These are phyloP conservation scores for Aspergillus viridinutans DNA, from an alignment of 2,329 filamentous ascomycete species.

Conservation along the genomic window DNA sequence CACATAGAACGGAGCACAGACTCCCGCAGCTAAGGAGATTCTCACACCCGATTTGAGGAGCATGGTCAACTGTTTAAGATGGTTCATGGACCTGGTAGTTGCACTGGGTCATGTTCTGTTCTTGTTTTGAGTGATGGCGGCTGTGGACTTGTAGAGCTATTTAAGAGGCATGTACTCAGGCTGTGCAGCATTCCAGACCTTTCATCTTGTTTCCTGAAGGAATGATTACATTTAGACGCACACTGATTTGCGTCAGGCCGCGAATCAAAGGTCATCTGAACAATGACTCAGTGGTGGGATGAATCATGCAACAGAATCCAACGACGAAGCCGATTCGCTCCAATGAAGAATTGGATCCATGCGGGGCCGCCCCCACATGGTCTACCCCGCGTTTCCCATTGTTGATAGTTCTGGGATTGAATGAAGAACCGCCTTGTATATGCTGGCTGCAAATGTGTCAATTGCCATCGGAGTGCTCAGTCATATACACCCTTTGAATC, in stretches of 20 bases:
- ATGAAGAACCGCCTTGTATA: no score
- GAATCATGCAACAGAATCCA: no score
- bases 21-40: slow-evolving; percentile 2
- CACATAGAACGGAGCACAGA: slow-evolving; percentile 8
- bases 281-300: no score
- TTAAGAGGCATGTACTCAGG: neutral
- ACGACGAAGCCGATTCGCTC: neutral
- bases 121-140: neutral
- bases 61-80: neutral
- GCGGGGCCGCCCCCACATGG: no score
- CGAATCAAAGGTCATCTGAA: neutral
- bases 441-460: no score
- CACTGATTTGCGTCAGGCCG: neutral
- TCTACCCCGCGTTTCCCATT: no score
- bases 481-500: no score
- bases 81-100: neutral
- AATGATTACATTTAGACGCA: neutral
- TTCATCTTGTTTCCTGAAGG: neutral
- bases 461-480: no score
- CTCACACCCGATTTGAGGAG: neutral
- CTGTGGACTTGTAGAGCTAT: neutral
- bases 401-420: no score
- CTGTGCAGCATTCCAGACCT: no score
- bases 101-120: neutral
- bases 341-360: no score